Conservation (phyloP, 805 yeast species). For the Saturnispora zaruensis region DNA sequence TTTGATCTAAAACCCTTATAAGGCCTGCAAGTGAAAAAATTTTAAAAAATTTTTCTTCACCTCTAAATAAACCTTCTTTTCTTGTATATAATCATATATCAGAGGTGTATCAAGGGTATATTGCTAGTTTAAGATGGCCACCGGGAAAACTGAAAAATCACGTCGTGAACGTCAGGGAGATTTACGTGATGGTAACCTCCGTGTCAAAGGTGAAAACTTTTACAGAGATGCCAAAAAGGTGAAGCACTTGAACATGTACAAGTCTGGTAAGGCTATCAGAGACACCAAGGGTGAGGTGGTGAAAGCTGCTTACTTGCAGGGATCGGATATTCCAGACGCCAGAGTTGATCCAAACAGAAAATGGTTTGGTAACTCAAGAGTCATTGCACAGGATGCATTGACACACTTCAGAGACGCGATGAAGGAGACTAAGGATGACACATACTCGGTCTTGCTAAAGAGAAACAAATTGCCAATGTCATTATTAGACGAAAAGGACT, state of each 20-base stretch:
- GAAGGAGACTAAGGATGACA: conserved; percentile 73
- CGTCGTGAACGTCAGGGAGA: conserved; percentile 81
- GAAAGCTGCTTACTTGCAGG: conserved; percentile 81
- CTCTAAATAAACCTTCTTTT: neutral
- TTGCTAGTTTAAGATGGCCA: conserved; percentile 55
- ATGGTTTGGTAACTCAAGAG: conserved; percentile 98
- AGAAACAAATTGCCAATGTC: conserved; percentile 96
- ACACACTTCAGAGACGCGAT: conserved; percentile 90
- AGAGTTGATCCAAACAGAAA: conserved; percentile 93
- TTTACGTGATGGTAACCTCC: conserved; percentile 78
- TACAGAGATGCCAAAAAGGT: conserved; percentile 92
- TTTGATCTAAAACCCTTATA: neutral
- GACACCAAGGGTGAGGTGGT: conserved; percentile 83
- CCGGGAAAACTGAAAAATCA: conserved; percentile 81
- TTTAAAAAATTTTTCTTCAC: neutral
- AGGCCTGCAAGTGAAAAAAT: neutral
- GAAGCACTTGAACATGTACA: conserved; percentile 85
- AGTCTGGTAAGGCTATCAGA: conserved; percentile 78
- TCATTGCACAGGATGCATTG: conserved; percentile 93
- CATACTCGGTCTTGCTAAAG: conserved; percentile 77
- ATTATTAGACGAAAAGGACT: conserved; percentile 75
- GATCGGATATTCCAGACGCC: conserved; percentile 80
- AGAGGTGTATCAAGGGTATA: neutral
- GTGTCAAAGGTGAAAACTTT: conserved; percentile 95
- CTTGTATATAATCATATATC: neutral